Evolutionary conservation across 2,329 filamentous ascomycete genomes (phyloP).

Genomic region (Fusarium poae): DNA sequence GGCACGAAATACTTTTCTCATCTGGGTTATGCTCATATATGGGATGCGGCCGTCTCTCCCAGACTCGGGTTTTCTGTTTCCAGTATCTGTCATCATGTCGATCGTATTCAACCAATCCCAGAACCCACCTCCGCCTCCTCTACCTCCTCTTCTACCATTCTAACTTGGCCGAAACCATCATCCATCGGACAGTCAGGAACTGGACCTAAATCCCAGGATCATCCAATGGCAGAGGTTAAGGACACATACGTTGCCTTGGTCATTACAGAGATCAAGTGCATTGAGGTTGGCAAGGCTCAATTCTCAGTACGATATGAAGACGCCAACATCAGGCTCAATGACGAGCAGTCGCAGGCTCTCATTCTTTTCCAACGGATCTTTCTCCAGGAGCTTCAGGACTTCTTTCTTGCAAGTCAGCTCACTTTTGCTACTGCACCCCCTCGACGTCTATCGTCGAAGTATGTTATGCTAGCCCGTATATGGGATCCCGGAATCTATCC

Average conservation of each 20-base stretch:
- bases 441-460: slow-evolving; percentile 78
- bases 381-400: slow-evolving; percentile 85
- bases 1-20: not conserved
- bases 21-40: not conserved
- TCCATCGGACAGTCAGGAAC: slow-evolving; percentile 23
- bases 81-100: not conserved
- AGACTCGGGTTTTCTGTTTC: not conserved
- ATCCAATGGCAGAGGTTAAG: slow-evolving; percentile 84
- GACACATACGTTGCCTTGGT: slow-evolving; percentile 85
- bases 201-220: slow-evolving; percentile 74
- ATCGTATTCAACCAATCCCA: not conserved
- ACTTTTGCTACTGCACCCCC: slow-evolving; percentile 79
- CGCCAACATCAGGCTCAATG: slow-evolving; percentile 60
- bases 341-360: slow-evolving; percentile 85
- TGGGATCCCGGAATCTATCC: slow-evolving; percentile 93
- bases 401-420: slow-evolving; percentile 89
- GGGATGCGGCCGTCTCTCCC: not conserved
- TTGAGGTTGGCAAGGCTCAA: slow-evolving; percentile 80
- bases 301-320: slow-evolving; percentile 57
- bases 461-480: slow-evolving; percentile 92
- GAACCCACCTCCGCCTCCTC: not conserved
- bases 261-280: slow-evolving; percentile 89
- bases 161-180: not conserved
- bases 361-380: slow-evolving; percentile 85
- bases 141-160: not conserved